Evolutionary conservation across 306 rosid species (phyloP), one percentile per base, ranked within the genome.

Genomic region (Crataegus laevigata): DNA sequence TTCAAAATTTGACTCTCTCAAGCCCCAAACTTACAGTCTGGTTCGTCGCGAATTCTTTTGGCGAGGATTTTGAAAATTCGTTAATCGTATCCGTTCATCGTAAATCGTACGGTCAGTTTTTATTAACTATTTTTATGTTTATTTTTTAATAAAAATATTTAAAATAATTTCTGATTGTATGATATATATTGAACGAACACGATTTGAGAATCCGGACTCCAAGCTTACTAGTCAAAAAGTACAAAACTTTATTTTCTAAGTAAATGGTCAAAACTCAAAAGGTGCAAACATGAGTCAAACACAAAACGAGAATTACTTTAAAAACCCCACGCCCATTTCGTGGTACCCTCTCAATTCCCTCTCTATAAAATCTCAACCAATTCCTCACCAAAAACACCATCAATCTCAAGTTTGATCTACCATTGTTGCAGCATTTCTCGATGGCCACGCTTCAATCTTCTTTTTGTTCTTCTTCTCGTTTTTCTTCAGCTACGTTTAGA

Each of bases 381-480:
- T 25, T 21, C 62, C 76, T 34, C 67, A 36, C 66, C 4, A 5
- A 47, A 75, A 75, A 66, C 26, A 15, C 66, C 72, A 65, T 38
- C 47, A 18, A 25, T 18, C 64, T 52, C 21, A 51, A 77, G 10
- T 28, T 21, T 45, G 34, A 77, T 61, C 42, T 9, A 38, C 42
- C 28, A 19, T 54, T 42, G 29, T 29, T 19, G 58, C 18, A 42
- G 30, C 80, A 28, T 13, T 62, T 21, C 15, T 72, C 60, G 71
- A 78, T 82, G 82, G 79, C 82, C 34, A 50, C 73, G 52, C 68
- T 78, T 73, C 82, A 51, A 73, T 58, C 69, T 82, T 68, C 47
- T 2, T 13, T 36, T 54, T 68, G 29, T 54, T 52, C 38, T 57
- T 40, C 66, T 42, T 52, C 57, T 38, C 11, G 42, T 43, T 38